Evolutionary conservation across 1,284 basidiomycete genomes (phyloP).

Genomic region (Entoloma clypeatum): DNA sequence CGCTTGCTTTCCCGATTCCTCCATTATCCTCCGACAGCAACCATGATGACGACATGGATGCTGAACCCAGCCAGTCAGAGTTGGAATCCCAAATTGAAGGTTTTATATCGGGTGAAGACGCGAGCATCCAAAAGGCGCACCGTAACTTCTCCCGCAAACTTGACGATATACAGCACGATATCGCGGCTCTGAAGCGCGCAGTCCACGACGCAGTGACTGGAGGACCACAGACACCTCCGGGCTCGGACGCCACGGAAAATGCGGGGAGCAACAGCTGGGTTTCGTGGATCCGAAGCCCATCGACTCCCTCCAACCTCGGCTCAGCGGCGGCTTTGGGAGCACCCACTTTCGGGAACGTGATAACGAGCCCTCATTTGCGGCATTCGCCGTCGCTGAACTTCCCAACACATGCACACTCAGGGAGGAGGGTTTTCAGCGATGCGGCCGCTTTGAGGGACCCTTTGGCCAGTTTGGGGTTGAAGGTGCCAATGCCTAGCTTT

Average conservation of each 20-base stretch:
- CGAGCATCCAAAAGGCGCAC: slow-evolving; percentile 44
- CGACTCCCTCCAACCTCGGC: slow-evolving; percentile 38
- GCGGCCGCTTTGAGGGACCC: slow-evolving; percentile 35
- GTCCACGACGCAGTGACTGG: slow-evolving; percentile 42
- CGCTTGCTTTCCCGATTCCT: slow-evolving; percentile 29
- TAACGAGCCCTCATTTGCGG: slow-evolving; percentile 56
- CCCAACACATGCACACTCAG: slow-evolving; percentile 12
- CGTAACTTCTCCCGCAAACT: slow-evolving; percentile 57
- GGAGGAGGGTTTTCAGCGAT: slow-evolving; percentile 9
- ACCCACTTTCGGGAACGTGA: slow-evolving; percentile 63
- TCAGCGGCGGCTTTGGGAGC: slow-evolving; percentile 18
- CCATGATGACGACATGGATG: slow-evolving; percentile 10
- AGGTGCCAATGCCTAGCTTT: slow-evolving; percentile 57
- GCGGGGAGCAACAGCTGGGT: slow-evolving; percentile 42
- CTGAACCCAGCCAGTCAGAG: slow-evolving; percentile 27
- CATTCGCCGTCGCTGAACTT: slow-evolving; percentile 42
- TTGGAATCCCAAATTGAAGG: slow-evolving; percentile 51
- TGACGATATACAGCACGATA: slow-evolving; percentile 77
- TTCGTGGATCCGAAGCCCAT: slow-evolving; percentile 47
- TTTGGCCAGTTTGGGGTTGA: slow-evolving; percentile 49
- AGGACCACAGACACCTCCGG: slow-evolving; percentile 14
- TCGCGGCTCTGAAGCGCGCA: slow-evolving; percentile 60
- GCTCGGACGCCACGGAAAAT: slow-evolving; percentile 11
- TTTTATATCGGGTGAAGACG: slow-evolving; percentile 59
- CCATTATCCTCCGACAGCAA: slow-evolving; percentile 16